These are phyloP conservation scores for Harringtonia lauricola DNA, from an alignment of 2,329 filamentous ascomycete genomes.

Conservation along the genomic window DNA sequence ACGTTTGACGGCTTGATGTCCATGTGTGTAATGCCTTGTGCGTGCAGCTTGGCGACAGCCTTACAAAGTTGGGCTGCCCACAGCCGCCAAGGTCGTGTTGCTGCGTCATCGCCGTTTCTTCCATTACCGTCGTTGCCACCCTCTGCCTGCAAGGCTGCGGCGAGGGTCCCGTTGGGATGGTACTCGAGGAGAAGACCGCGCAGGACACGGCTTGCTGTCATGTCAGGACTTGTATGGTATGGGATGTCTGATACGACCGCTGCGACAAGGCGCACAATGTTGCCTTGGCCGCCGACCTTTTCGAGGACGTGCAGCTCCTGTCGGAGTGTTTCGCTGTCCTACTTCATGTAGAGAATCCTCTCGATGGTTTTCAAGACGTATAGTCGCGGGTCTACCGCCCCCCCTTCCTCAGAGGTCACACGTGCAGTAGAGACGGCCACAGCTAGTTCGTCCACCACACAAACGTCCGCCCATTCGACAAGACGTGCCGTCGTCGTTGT, in stretches of 20 bases:
- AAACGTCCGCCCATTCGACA: background rate
- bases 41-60: slow-evolving; percentile 11
- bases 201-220: slow-evolving; percentile 8
- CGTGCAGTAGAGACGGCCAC: background rate
- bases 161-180: slow-evolving; percentile 12
- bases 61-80: slow-evolving; percentile 13
- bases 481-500: background rate
- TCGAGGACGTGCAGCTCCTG: slow-evolving; percentile 15
- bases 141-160: slow-evolving; percentile 8
- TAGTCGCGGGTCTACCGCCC: no score
- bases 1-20: slow-evolving; percentile 15
- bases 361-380: slow-evolving; percentile 16
- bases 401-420: background rate
- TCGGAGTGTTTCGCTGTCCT: slow-evolving; percentile 14
- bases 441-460: background rate
- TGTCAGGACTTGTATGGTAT: background rate
- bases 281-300: slow-evolving; percentile 7
- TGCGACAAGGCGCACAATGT: slow-evolving; percentile 13
- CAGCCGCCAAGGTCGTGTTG: slow-evolving; percentile 10
- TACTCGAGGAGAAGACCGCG: slow-evolving; percentile 14
- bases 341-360: slow-evolving; percentile 11
- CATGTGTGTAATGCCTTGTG: slow-evolving; percentile 13
- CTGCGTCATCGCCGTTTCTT: no score
- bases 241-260: slow-evolving; percentile 8
- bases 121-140: no score